Evolutionary conservation across 768 basidiomycete genomes (phyloP).

Genomic region (Chalciporus pseudorubinellus): DNA sequence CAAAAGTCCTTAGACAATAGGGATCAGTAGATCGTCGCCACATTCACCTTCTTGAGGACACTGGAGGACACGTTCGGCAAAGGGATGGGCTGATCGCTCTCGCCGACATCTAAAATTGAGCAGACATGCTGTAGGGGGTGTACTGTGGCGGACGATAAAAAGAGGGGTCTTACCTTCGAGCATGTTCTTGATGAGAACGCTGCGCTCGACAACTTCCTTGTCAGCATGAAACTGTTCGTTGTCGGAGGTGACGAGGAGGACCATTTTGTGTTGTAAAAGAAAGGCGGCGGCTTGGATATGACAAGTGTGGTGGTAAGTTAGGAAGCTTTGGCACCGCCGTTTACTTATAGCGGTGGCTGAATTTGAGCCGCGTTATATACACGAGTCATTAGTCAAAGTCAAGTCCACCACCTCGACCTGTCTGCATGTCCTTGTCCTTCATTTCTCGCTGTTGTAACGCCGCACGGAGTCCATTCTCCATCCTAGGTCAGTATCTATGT

Average conservation of each 20-base stretch:
- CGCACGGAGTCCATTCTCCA: conserved; percentile 49
- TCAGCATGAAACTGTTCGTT: conserved; percentile 93
- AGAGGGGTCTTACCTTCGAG: conserved; percentile 70
- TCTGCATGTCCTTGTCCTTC: conserved; percentile 28
- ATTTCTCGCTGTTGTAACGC: conserved; percentile 43
- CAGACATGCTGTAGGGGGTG: not conserved
- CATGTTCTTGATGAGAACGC: conserved; percentile 99
- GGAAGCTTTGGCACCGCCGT: too few relatives aligned
- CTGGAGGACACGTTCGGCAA: conserved; percentile 91
- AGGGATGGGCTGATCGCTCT: conserved; percentile 92
- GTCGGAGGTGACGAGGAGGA: conserved; percentile 90
- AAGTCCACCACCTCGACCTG: too few relatives aligned
- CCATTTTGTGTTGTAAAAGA: conserved; percentile 46
- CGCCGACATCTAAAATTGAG: conserved; percentile 73
- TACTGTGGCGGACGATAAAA: not conserved
- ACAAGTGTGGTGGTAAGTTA: not conserved
- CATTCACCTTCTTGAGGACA: conserved; percentile 83
- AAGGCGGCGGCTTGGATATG: not conserved
- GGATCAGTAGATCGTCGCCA: conserved; percentile 1
- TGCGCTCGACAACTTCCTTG: conserved; percentile 92
- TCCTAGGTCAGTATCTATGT: conserved; percentile 26
- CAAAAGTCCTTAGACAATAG: not conserved
- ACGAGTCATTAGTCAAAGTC: too few relatives aligned
- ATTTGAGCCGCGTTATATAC: too few relatives aligned
- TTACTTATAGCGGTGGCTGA: not conserved